Base-by-base conservation (phyloP, 2,329 filamentous ascomycete species). In the Fusarium sp. region DNA sequence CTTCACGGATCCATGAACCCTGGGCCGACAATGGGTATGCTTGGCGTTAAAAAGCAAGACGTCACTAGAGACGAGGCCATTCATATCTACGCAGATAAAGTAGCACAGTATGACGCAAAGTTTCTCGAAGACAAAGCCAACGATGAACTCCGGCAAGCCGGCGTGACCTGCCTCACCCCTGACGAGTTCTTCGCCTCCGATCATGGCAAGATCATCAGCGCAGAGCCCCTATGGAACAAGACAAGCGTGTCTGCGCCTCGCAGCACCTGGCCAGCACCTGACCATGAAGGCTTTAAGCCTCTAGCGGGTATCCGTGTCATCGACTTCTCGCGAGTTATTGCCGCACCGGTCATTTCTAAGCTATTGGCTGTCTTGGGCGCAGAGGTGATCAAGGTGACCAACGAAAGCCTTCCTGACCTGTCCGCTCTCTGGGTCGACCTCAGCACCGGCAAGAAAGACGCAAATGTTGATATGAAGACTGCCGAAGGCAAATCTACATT, bases 311-410 rank as follows among this genome's bases (percentile, higher is more conserved):
- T 83, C 27, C 79, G 80, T 38, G 69, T 83, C 17, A 77, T 83
- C 2, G 82, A 83, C 58, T 75, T 83, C 17, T 82, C 81, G 9
- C 75, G 81, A 8, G 81, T 81, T 8, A 83, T 83, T 14, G 82
- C 82, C 1, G 81, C 80, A 0, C 81, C 82, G 0, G 79, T 80
- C 1, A 80, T 82, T 8, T 79, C 80, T 15, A 77, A 79, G 37
- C 76, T 81, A 4, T 74, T 81, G 20, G 81, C 80, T 2, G 69
- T 80, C 8, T 78, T 83, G 22, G 81, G 82, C 11, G 81, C 82
- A 4, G 79, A 80, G 7, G 81, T 83, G 2, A 68, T 83, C 14
- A 78, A 80, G 50, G 80, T 83, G 37, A 80, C 81, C 1, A 81
- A 77, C 45, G 78, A 73, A 50, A 74, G 76, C 8, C 60, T 82